These are phyloP conservation scores for Pseudopithomyces maydicus DNA, from an alignment of 2,329 filamentous ascomycete species.

Conservation along the genomic window DNA sequence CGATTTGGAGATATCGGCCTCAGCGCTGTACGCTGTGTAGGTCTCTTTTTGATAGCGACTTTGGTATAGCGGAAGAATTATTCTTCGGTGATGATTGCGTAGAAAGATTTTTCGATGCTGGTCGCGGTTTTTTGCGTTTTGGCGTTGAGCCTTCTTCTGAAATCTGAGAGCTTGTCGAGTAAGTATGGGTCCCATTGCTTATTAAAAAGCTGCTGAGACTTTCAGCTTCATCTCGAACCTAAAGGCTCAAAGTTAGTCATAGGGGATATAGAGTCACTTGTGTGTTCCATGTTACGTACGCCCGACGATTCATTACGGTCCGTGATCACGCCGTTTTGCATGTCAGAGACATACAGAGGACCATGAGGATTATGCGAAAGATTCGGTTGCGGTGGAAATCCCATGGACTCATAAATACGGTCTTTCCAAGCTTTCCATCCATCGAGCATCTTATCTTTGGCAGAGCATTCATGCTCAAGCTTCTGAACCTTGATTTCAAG, in stretches of 20 bases:
- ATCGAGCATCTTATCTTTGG: conserved; percentile 38
- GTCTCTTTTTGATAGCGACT: conserved; percentile 19
- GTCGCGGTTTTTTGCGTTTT: conserved; percentile 47
- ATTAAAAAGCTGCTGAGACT: conserved; percentile 18
- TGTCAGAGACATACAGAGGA: conserved; percentile 17
- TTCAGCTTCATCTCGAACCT: conserved; percentile 1
- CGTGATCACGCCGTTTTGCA: conserved; percentile 26
- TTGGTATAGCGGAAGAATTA: conserved; percentile 15
- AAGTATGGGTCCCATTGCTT: conserved; percentile 25
- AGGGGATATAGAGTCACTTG: neutral
- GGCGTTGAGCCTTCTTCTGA: conserved; percentile 40
- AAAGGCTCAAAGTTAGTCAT: neutral
- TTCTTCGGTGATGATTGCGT: conserved; percentile 32
- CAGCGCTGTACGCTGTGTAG: conserved; percentile 34
- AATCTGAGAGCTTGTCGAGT: conserved; percentile 24
- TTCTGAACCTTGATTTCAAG: conserved; percentile 29
- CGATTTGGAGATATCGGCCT: conserved; percentile 41
- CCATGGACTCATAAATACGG: conserved; percentile 30
- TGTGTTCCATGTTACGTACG: neutral
- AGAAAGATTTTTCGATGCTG: conserved; percentile 35
- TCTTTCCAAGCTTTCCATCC: conserved; percentile 31
- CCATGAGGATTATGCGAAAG: conserved; percentile 17
- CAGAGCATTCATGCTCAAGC: conserved; percentile 29
- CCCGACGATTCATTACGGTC: conserved; percentile 9
- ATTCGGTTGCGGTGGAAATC: conserved; percentile 17